phyloP scores from a whole-genome alignment of 305 asterid species.

The Solanum hybrid region DNA sequence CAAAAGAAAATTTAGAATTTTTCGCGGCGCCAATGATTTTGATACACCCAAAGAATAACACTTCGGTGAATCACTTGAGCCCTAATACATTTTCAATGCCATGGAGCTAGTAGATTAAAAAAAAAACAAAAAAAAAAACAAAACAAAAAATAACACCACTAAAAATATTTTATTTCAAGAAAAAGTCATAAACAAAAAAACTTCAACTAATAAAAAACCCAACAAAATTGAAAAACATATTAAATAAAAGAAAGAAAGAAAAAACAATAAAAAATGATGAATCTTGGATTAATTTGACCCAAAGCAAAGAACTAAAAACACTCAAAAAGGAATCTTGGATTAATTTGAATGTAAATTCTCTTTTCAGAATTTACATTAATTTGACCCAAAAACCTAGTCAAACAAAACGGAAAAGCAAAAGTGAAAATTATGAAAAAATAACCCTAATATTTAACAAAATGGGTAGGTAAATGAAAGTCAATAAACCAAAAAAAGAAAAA shows the following conservation, averaged over 20 bases:
- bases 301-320: background rate
- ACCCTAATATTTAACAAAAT: background rate
- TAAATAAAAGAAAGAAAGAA: background rate
- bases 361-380: background rate
- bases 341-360: background rate
- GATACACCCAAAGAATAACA: slow-evolving; percentile 3
- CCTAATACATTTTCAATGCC: no score
- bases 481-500: background rate
- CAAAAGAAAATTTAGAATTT: slow-evolving; percentile 39
- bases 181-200: background rate
- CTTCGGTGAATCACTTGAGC: background rate
- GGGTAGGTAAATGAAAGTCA: background rate
- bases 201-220: background rate
- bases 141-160: background rate
- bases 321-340: background rate
- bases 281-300: background rate
- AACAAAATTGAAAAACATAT: background rate
- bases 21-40: background rate
- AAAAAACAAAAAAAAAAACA: background rate
- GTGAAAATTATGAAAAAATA: background rate
- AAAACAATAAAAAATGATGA: background rate
- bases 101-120: background rate
- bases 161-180: background rate
- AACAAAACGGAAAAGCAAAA: background rate
- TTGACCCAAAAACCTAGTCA: background rate